Evolutionary conservation across 768 basidiomycete species (phyloP).

Genomic region (Leucogyrophana mollusca): DNA sequence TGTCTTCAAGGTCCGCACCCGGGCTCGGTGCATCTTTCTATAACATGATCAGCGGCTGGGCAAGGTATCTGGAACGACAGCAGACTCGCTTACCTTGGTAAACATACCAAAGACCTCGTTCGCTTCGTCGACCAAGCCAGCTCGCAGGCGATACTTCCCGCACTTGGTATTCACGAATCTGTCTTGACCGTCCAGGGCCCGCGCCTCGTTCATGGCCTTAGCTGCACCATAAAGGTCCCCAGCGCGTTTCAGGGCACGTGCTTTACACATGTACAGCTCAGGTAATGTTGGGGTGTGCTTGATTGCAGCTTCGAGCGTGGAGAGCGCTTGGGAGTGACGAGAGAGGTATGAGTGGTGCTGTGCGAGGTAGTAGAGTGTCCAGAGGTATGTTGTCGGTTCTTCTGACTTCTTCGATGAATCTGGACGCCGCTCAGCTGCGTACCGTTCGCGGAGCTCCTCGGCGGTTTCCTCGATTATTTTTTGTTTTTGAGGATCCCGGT

Average conservation of each 20-base stretch:
- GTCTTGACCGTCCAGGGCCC: slow-evolving; percentile 89
- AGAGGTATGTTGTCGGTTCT: slow-evolving; percentile 81
- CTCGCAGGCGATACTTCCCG: slow-evolving; percentile 87
- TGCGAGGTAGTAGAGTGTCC: slow-evolving; percentile 94
- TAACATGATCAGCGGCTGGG: not conserved
- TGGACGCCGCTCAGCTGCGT: slow-evolving; percentile 34
- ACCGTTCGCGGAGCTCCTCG: slow-evolving; percentile 43
- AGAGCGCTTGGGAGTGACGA: slow-evolving; percentile 46
- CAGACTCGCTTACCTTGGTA: slow-evolving; percentile 66
- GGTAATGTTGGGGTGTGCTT: slow-evolving; percentile 92
- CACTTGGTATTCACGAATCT: slow-evolving; percentile 92
- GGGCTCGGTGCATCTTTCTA: slow-evolving; percentile 85
- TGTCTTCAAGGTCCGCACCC: slow-evolving; percentile 83
- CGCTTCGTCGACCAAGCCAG: slow-evolving; percentile 78
- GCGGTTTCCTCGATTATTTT: slow-evolving; percentile 67
- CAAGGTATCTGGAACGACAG: not conserved
- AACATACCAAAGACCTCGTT: slow-evolving; percentile 77
- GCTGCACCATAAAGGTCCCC: slow-evolving; percentile 82
- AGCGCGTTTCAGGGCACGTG: slow-evolving; percentile 79
- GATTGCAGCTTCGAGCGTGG: slow-evolving; percentile 63
- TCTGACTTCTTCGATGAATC: slow-evolving; percentile 34
- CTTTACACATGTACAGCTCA: slow-evolving; percentile 81
- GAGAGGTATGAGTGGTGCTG: slow-evolving; percentile 79
- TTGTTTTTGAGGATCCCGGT: slow-evolving; percentile 63
- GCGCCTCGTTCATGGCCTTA: slow-evolving; percentile 72